Percentiles rank a stretch among this genome's conserved stretches.
Conservation (phyloP, 1,284 basidiomycete genomes). For the Phylloboletellus chloephorus region DNA sequence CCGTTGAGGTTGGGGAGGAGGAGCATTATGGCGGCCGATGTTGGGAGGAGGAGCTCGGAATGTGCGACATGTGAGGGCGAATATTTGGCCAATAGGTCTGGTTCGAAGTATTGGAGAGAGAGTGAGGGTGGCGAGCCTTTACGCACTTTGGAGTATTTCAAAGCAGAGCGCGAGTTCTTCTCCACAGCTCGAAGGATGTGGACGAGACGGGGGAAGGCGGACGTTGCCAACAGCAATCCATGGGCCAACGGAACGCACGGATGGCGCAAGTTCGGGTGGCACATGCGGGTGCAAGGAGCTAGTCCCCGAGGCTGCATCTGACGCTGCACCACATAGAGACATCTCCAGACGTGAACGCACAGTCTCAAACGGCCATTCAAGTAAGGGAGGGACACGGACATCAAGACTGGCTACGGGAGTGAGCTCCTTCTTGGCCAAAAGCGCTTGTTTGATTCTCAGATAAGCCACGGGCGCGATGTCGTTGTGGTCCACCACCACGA, state of each 20-base stretch:
- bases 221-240: conserved; percentile 63
- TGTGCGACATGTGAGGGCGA: not conserved
- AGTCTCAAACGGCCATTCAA: conserved; percentile 42
- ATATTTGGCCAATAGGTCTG: conserved; percentile 14
- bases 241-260: conserved; percentile 29
- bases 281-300: not conserved
- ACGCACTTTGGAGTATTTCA: conserved; percentile 47
- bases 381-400: conserved; percentile 43
- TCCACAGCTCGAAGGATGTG: conserved; percentile 47
- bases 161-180: conserved; percentile 66
- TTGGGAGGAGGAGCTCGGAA: conserved; percentile 45
- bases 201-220: conserved; percentile 26
- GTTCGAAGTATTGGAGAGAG: conserved; percentile 4
- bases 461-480: conserved; percentile 85
- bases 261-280: conserved; percentile 14
- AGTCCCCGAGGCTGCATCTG: not conserved
- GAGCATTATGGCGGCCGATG: conserved; percentile 78
- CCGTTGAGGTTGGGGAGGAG: conserved; percentile 77
- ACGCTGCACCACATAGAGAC: conserved; percentile 4
- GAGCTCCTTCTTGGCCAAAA: conserved; percentile 17
- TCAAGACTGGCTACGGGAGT: conserved; percentile 4
- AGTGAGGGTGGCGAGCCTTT: not conserved
- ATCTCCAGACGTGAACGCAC: conserved; percentile 13
- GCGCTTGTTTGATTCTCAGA: conserved; percentile 68
- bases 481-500: conserved; percentile 70